phyloP scores from a whole-genome alignment of 805 yeast genomes.

The Saccharomycopsis fermentans region DNA sequence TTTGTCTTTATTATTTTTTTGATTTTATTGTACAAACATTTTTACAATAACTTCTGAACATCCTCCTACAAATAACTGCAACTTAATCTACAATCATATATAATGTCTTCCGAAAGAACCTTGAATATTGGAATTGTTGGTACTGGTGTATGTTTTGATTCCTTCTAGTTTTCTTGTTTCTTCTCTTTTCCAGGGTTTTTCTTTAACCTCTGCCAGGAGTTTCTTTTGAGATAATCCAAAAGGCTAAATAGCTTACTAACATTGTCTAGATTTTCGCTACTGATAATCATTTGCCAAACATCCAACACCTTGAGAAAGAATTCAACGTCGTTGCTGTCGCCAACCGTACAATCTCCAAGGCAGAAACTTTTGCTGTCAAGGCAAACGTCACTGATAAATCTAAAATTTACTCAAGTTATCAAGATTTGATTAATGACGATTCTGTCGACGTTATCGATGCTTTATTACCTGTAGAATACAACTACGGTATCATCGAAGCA shows the following conservation, averaged over 20 bases:
- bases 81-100: background rate
- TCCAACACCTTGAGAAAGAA: constrained; percentile 38
- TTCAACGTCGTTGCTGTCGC: constrained; percentile 59
- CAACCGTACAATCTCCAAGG: constrained; percentile 80
- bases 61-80: no score
- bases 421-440: constrained; percentile 56
- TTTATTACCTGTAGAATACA: constrained; percentile 79
- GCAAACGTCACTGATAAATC: constrained; percentile 39
- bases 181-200: background rate
- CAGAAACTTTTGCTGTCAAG: constrained; percentile 60
- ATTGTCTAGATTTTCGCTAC: constrained; percentile 62
- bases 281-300: constrained; percentile 71
- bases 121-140: constrained; percentile 62
- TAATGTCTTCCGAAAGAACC: constrained; percentile 8
- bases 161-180: background rate
- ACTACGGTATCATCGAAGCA: constrained; percentile 53
- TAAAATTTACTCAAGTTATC: constrained; percentile 51
- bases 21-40: no score
- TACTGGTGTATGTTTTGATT: constrained; percentile 43
- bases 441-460: constrained; percentile 73
- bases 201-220: background rate
- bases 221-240: background rate
- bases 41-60: no score
- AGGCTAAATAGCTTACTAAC: background rate
- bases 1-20: no score